Evolutionary conservation across 164 flowering plant species (phyloP), one percentile per base, ranked within the genome.

Genomic region (Santalum album): DNA sequence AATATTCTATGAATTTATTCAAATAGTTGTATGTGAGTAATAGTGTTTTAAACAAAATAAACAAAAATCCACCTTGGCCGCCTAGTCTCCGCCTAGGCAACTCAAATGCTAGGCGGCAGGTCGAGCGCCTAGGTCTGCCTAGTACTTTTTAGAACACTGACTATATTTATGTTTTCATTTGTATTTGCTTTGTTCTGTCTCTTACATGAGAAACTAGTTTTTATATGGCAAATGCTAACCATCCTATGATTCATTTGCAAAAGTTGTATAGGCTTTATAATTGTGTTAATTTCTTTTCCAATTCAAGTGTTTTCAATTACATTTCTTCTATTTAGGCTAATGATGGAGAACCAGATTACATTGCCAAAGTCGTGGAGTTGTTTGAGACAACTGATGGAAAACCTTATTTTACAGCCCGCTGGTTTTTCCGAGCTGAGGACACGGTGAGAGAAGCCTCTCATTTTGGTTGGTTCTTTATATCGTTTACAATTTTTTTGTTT

Each of bases 401-500:
- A n/a, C 24, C 23, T 14, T 42, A 62, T 32, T 56, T 55, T 26
- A 40, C 66, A 0, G 59, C 60, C n/a, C 66, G 54, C 14, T 62
- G 66, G 66, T 62, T 55, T 40, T 62, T 48, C 17, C 17, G 60
- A 23, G 60, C 66, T 25, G 22, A 27, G n/a, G 66, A 62, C 19
- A 62, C 66, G 12, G 66, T 62, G 32, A 55, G 42, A 35, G 16
- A 16, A 43, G 3, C 12, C 19, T 20, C 12, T 20, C 47, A 43
- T 43, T 43, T 4, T 16, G n/a, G 47, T 43, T 43, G 21, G 12
- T 43, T 43, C 6, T 43, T 4, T 3, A 4, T 16, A 43, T 43
- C 6, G 5, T 16, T 43, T 3, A 12, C 21, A 4, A 19, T 12
- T 43, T 43, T 4, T 43, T 43, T 43, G 47, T 20, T 4, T 43